Evolutionary conservation across 371 early-diverging fungal genomes (phyloP).

Genomic region (Blakeslea trispora): DNA sequence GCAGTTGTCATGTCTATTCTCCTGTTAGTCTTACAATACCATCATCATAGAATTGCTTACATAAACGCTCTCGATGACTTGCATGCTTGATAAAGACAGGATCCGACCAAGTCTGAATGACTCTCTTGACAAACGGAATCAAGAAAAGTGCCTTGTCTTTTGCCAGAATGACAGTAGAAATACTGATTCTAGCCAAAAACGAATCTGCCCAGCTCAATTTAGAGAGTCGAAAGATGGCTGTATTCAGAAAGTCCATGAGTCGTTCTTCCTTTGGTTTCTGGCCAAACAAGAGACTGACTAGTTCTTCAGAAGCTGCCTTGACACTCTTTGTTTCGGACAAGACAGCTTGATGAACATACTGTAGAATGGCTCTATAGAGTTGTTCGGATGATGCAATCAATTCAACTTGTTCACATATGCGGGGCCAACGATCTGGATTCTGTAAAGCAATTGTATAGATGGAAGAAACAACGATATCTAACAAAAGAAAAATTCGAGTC

Average conservation of each 20-base stretch:
- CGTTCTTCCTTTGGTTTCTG: neutral
- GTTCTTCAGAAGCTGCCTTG: neutral
- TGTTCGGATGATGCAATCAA: slow-evolving; percentile 8
- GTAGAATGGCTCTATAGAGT: slow-evolving; percentile 6
- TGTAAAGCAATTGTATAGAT: slow-evolving; percentile 19
- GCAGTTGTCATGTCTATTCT: slow-evolving; percentile 31
- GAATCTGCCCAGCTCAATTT: slow-evolving; percentile 21
- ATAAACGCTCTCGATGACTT: slow-evolving; percentile 26
- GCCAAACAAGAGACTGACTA: slow-evolving; percentile 13
- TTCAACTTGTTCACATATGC: slow-evolving; percentile 6
- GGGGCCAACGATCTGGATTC: neutral
- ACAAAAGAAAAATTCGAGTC: neutral
- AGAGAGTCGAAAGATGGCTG: slow-evolving; percentile 10
- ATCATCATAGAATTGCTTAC: too few relatives aligned
- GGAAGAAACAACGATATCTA: slow-evolving; percentile 23
- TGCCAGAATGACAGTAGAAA: slow-evolving; percentile 10
- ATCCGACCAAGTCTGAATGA: slow-evolving; percentile 39
- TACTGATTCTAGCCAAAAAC: slow-evolving; percentile 6
- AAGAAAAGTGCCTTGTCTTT: neutral
- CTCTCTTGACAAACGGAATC: slow-evolving; percentile 6
- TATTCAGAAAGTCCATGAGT: slow-evolving; percentile 14
- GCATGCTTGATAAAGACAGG: slow-evolving; percentile 39
- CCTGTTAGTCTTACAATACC: too few relatives aligned
- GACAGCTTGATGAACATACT: neutral
- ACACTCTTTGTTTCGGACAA: neutral